A percentile compares a stretch with the other conserved stretches of the same genome.
Conservation (phyloP, 768 basidiomycete genomes). For the Coprinopsis marcescibilis region DNA sequence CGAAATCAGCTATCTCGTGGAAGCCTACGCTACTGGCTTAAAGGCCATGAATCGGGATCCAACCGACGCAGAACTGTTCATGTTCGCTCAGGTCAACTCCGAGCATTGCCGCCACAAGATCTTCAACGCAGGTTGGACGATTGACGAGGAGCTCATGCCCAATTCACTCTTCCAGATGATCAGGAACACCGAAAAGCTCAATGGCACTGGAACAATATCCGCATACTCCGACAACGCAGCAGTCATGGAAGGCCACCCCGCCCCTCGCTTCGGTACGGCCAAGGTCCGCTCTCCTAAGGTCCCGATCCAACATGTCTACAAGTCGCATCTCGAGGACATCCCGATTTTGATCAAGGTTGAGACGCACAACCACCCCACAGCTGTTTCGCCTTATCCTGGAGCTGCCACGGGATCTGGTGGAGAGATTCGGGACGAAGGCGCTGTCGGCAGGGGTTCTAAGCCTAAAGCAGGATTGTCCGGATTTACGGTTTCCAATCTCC, state of each 20-base stretch:
- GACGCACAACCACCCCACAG: conserved; percentile 98
- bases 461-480: conserved; percentile 94
- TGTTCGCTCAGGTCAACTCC: conserved; percentile 99
- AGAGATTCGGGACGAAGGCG: conserved; percentile 97
- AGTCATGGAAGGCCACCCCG: conserved; percentile 73
- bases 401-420: conserved; percentile 98
- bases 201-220: conserved; percentile 76
- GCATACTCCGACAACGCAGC: conserved; percentile 99
- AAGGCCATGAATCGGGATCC: conserved; percentile 72
- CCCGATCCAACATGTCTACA: conserved; percentile 41
- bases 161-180: conserved; percentile 94
- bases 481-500: conserved; percentile 90
- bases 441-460: conserved; percentile 90
- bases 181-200: conserved; percentile 83
- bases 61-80: conserved; percentile 97
- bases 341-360: conserved; percentile 96
- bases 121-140: conserved; percentile 95
- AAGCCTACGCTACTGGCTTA: conserved; percentile 76
- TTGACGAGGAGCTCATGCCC: conserved; percentile 63
- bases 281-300: neutral
- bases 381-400: conserved; percentile 97
- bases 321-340: conserved; percentile 58
- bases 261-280: conserved; percentile 57
- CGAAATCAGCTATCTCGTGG: conserved; percentile 89
- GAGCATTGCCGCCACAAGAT: conserved; percentile 99